A percentile compares a stretch with the other conserved stretches of the same genome.
phyloP scores from a whole-genome alignment of 345 rosid species.

The Salix brachista region DNA sequence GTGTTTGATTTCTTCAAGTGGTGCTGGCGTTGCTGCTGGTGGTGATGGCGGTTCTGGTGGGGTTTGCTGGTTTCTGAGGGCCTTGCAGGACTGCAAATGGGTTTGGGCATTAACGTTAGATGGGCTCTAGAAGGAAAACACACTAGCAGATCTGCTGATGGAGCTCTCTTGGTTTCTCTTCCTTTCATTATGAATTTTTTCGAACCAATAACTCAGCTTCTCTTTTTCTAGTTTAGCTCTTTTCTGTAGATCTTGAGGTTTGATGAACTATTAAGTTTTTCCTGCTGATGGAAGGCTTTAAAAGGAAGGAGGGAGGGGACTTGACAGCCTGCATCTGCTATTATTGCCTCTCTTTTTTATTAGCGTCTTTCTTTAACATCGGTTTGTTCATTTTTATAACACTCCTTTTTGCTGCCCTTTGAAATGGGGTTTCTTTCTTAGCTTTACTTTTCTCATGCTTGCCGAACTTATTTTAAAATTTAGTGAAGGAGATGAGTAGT shows the following conservation, averaged over 20 bases:
- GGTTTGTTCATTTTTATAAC: constrained; percentile 15
- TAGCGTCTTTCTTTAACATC: constrained; percentile 15
- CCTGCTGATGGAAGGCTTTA: constrained; percentile 15
- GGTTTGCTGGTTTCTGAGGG: constrained; percentile 40
- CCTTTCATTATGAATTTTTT: constrained; percentile 52
- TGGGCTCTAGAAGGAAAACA: constrained; percentile 85
- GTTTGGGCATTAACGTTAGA: constrained; percentile 60
- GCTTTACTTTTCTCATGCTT: constrained; percentile 23
- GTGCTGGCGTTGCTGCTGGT: constrained; percentile 27
- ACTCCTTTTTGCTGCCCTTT: constrained; percentile 27
- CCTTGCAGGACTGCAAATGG: constrained; percentile 73
- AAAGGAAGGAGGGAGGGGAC: constrained; percentile 25
- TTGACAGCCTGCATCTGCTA: constrained; percentile 31
- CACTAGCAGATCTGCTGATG: constrained; percentile 67
- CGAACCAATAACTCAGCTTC: background rate
- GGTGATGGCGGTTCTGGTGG: constrained; percentile 34
- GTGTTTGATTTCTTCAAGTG: constrained; percentile 36
- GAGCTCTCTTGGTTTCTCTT: constrained; percentile 56
- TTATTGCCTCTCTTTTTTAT: background rate
- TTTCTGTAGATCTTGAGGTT: constrained; percentile 13
- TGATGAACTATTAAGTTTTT: constrained; percentile 19
- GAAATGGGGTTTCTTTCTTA: constrained; percentile 37
- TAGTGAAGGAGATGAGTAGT: background rate
- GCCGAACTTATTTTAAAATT: constrained; percentile 10
- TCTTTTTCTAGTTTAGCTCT: background rate